Conservation (phyloP, 129 eudicot genomes). For the Saussurea involucrata region DNA sequence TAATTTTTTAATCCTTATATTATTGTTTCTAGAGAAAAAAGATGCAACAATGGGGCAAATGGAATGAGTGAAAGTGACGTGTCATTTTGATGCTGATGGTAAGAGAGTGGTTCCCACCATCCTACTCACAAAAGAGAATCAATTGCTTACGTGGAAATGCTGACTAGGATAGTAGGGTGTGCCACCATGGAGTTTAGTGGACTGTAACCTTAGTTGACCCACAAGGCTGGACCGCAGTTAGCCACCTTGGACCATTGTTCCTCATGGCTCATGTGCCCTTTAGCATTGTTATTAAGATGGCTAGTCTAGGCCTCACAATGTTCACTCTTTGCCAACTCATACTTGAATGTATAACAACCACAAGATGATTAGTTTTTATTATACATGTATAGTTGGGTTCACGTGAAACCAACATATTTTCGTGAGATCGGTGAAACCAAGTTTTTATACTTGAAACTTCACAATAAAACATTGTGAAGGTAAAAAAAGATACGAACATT, state of each 20-base stretch:
- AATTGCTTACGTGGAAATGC: conserved; percentile 4
- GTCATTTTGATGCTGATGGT: not conserved
- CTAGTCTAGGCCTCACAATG: not conserved
- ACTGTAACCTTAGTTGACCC: not conserved
- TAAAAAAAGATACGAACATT: too few relatives aligned
- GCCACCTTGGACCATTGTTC: not conserved
- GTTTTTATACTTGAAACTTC: too few relatives aligned
- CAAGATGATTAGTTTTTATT: not conserved
- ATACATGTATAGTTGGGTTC: too few relatives aligned
- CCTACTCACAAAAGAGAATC: not conserved
- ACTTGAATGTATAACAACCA: not conserved
- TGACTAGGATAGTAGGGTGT: conserved; percentile 11
- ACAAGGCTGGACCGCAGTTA: not conserved
- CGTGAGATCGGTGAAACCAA: too few relatives aligned
- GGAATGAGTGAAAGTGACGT: conserved; percentile 7
- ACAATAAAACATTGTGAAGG: too few relatives aligned
- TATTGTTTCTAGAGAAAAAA: not conserved
- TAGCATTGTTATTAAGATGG: not conserved
- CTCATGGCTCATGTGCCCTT: not conserved
- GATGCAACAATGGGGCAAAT: not conserved
- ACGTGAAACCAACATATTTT: too few relatives aligned
- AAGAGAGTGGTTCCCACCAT: not conserved
- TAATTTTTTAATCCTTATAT: not conserved
- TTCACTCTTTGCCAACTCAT: not conserved
- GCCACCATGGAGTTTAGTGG: not conserved